Conservation (phyloP, 768 basidiomycete species). For the Tricholomella constricta region DNA sequence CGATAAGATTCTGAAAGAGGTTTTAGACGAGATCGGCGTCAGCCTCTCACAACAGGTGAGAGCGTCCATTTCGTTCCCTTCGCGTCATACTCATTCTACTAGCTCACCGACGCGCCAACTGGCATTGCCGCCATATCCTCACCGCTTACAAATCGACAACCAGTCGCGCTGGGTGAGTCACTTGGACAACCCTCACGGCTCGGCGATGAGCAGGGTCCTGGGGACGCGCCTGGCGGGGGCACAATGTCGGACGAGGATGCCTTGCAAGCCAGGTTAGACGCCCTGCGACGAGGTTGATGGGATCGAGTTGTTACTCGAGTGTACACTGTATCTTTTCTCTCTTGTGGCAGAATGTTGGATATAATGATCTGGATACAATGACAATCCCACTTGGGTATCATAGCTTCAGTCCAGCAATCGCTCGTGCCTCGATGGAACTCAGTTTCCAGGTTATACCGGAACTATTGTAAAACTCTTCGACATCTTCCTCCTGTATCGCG, state of each 20-base stretch:
- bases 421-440: conserved; percentile 73
- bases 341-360: no score
- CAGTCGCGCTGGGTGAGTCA: conserved; percentile 84
- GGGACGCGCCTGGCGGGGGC: conserved; percentile 39
- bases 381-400: conserved; percentile 21
- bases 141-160: conserved; percentile 64
- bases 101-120: conserved; percentile 87
- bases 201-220: conserved; percentile 34
- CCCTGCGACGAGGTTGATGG: conserved; percentile 69
- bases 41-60: conserved; percentile 81
- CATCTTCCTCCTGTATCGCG: conserved; percentile 77
- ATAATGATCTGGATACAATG: no score
- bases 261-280: conserved; percentile 91
- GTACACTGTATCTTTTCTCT: conserved; percentile 12
- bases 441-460: conserved; percentile 92
- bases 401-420: conserved; percentile 62
- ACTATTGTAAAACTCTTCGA: conserved; percentile 91
- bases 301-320: not conserved
- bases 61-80: conserved; percentile 1
- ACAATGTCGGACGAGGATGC: conserved; percentile 82
- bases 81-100: conserved; percentile 11
- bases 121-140: conserved; percentile 63
- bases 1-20: conserved; percentile 93
- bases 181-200: conserved; percentile 34
- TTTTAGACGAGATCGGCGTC: conserved; percentile 97